A percentile compares a stretch with the other conserved stretches of the same genome.
phyloP scores from a whole-genome alignment of 164 flowering plant species.

The Stephania cephalantha region DNA sequence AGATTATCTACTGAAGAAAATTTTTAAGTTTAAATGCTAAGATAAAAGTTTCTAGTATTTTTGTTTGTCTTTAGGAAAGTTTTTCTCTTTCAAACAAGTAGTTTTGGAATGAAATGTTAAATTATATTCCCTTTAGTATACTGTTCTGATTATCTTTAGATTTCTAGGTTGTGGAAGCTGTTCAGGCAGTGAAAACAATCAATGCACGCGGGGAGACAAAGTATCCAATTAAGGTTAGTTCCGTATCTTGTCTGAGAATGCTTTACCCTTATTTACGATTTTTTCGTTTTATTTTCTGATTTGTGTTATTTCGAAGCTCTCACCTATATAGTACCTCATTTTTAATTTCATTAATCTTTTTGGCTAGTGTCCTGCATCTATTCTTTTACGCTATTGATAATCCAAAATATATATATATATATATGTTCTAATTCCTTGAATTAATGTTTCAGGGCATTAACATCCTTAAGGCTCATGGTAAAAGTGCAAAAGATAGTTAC shows the following conservation, averaged over 20 bases:
- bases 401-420: neutral
- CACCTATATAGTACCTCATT: neutral
- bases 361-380: neutral
- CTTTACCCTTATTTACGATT: neutral
- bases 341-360: neutral
- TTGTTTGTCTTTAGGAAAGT: neutral
- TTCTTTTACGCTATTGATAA: neutral
- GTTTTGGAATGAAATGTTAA: neutral
- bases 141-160: neutral
- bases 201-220: conserved; percentile 80
- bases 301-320: neutral
- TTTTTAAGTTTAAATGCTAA: neutral
- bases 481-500: conserved; percentile 92
- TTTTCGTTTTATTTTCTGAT: neutral
- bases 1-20: neutral
- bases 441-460: conserved; percentile 64
- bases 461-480: conserved; percentile 95
- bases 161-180: conserved; percentile 89
- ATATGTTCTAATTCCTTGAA: neutral
- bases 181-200: conserved; percentile 76
- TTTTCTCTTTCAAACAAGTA: neutral
- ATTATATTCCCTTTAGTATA: neutral
- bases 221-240: conserved; percentile 87
- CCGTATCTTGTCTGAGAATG: neutral
- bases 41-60: neutral